Evolutionary conservation across 768 basidiomycete genomes (phyloP).

Genomic region (Holtermannia corniformis): DNA sequence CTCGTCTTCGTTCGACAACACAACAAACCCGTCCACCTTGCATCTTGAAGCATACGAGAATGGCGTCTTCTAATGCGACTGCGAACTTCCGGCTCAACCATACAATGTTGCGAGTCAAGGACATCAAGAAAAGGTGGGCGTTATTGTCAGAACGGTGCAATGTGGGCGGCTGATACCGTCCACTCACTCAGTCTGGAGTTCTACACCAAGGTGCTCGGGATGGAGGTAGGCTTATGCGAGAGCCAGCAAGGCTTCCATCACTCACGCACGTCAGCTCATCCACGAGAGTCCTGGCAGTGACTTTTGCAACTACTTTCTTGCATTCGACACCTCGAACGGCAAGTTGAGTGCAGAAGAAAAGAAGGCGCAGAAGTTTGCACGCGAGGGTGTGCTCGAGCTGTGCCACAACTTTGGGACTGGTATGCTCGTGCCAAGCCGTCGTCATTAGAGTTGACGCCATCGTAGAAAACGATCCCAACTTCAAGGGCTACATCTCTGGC

Average conservation of each 20-base stretch:
- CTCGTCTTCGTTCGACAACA: too few relatives aligned
- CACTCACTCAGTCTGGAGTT: conserved; percentile 62
- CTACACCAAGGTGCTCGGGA: conserved; percentile 62
- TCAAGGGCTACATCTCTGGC: conserved; percentile 74
- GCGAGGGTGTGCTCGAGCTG: conserved; percentile 55
- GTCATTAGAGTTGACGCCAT: conserved; percentile 59
- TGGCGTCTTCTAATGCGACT: background rate
- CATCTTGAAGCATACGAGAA: too few relatives aligned
- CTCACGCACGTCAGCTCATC: conserved; percentile 11
- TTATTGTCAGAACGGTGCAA: background rate
- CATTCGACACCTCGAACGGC: conserved; percentile 56
- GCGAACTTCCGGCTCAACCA: conserved; percentile 30
- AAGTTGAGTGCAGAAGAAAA: conserved; percentile 49
- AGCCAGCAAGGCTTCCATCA: conserved; percentile 46
- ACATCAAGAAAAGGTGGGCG: background rate
- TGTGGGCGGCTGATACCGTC: conserved; percentile 67
- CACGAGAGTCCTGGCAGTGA: conserved; percentile 17
- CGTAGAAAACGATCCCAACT: conserved; percentile 66
- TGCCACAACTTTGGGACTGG: conserved; percentile 35
- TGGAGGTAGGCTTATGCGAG: conserved; percentile 52
- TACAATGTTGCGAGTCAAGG: conserved; percentile 31
- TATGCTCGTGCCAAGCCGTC: conserved; percentile 5
- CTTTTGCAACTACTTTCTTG: conserved; percentile 64
- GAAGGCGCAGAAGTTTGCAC: conserved; percentile 45
- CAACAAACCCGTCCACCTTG: background rate